A percentile compares a stretch with the other conserved stretches of the same genome.
These are phyloP conservation scores for Botryobasidium botryosum DNA, from an alignment of 768 basidiomycete genomes.

Conservation along the genomic window DNA sequence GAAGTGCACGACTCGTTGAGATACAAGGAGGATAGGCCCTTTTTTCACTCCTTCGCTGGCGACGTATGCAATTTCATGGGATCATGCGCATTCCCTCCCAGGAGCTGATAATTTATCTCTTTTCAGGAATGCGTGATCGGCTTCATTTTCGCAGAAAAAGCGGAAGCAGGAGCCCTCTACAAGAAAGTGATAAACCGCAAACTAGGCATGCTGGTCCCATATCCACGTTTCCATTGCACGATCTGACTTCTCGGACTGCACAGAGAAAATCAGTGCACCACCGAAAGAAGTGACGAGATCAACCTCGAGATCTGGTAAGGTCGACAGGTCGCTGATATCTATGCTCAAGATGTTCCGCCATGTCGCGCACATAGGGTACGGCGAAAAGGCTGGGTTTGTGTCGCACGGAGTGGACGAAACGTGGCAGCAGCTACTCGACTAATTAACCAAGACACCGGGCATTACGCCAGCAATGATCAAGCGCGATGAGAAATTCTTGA, in stretches of 20 bases:
- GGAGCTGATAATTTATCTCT: no score
- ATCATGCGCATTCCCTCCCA: slow-evolving; percentile 3
- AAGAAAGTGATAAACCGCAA: slow-evolving; percentile 61
- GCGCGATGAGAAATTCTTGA: slow-evolving; percentile 79
- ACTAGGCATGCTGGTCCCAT: slow-evolving; percentile 33
- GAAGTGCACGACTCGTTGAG: slow-evolving; percentile 73
- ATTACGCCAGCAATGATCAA: slow-evolving; percentile 50
- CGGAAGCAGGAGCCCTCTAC: slow-evolving; percentile 66
- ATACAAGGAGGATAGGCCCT: slow-evolving; percentile 68
- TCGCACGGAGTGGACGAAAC: slow-evolving; percentile 77
- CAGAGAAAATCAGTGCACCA: neutral
- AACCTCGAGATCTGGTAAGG: slow-evolving; percentile 46
- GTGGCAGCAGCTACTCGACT: slow-evolving; percentile 58
- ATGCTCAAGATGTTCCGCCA: slow-evolving; percentile 69
- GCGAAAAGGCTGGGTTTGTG: slow-evolving; percentile 70
- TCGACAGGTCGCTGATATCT: slow-evolving; percentile 88
- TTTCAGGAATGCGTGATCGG: slow-evolving; percentile 76
- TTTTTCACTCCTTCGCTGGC: slow-evolving; percentile 83
- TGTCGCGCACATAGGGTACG: slow-evolving; percentile 90
- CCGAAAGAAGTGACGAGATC: slow-evolving; percentile 37
- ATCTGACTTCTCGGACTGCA: neutral
- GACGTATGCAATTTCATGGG: slow-evolving; percentile 42
- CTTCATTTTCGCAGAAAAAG: slow-evolving; percentile 74
- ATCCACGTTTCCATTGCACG: neutral
- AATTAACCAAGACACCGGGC: slow-evolving; percentile 44